Conservation (phyloP, 2,329 filamentous ascomycete species). For the Leptodontidium sp. region DNA sequence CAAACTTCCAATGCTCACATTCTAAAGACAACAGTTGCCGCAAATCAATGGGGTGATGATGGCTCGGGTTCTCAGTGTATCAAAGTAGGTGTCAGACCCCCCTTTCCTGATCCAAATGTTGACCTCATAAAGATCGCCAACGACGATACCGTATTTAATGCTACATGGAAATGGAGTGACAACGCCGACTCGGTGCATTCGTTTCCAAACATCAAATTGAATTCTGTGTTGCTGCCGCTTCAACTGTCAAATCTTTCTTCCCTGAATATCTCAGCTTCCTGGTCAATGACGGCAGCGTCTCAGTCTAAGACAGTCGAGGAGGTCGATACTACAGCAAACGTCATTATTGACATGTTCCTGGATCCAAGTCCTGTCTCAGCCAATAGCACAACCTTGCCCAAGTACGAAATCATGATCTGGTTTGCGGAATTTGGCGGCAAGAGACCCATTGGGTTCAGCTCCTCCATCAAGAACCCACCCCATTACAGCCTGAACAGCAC, state of each 20-base stretch:
- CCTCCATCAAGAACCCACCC: conserved; percentile 13
- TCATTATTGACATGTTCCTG: conserved; percentile 67
- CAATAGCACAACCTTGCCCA: conserved; percentile 48
- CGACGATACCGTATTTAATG: conserved; percentile 21
- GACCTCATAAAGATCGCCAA: conserved; percentile 16
- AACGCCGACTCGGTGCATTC: conserved; percentile 26
- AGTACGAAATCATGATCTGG: conserved; percentile 66
- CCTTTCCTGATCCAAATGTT: background rate
- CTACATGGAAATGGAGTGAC: conserved; percentile 29
- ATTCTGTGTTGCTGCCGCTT: conserved; percentile 18
- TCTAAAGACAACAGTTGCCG: conserved; percentile 12
- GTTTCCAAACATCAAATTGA: conserved; percentile 29
- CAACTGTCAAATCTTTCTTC: conserved; percentile 17
- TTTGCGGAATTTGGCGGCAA: conserved; percentile 56
- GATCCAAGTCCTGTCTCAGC: conserved; percentile 54
- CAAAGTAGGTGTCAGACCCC: conserved; percentile 12
- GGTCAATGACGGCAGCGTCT: conserved; percentile 46
- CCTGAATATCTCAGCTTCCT: conserved; percentile 20
- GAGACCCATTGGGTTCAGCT: conserved; percentile 54
- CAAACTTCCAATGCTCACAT: background rate
- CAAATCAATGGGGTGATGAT: conserved; percentile 29
- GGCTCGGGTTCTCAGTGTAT: conserved; percentile 25
- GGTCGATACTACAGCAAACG: conserved; percentile 55
- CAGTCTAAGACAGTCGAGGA: background rate
- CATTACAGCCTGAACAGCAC: conserved; percentile 20